Conservation (phyloP, 2,329 filamentous ascomycete species). For the Aspergillus fischeri region DNA sequence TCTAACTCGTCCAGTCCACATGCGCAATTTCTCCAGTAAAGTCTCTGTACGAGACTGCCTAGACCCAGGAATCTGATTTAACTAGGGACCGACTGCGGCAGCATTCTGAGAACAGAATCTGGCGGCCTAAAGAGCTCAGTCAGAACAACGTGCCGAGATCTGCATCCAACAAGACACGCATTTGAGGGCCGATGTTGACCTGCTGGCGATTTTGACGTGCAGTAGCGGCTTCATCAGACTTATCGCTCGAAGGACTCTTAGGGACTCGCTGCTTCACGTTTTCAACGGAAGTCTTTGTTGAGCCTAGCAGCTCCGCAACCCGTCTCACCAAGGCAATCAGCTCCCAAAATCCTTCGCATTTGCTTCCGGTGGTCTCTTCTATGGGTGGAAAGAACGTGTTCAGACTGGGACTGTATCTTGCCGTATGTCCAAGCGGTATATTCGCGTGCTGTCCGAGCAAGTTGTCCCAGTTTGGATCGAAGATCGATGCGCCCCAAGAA, state of each 20-base stretch:
- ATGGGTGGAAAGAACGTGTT: slow-evolving; percentile 34
- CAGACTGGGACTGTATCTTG: slow-evolving; percentile 28
- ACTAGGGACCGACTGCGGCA: neutral
- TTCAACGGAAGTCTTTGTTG: slow-evolving; percentile 9
- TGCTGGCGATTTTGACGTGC: neutral
- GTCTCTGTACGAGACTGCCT: slow-evolving; percentile 65
- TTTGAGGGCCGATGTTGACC: neutral
- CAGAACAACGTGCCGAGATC: slow-evolving; percentile 30
- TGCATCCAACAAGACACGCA: slow-evolving; percentile 14
- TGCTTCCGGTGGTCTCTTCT: slow-evolving; percentile 11
- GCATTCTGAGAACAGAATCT: slow-evolving; percentile 58
- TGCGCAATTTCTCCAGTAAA: slow-evolving; percentile 67
- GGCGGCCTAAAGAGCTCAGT: neutral
- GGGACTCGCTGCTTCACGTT: neutral
- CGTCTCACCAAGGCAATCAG: slow-evolving; percentile 34
- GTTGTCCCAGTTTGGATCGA: slow-evolving; percentile 40
- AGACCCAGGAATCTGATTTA: slow-evolving; percentile 6
- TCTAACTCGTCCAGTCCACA: slow-evolving; percentile 74
- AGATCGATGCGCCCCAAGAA: slow-evolving; percentile 37
- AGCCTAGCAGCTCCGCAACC: slow-evolving; percentile 30
- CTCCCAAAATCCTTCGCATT: slow-evolving; percentile 30
- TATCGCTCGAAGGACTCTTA: neutral
- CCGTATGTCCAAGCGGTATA: slow-evolving; percentile 30
- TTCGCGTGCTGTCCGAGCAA: slow-evolving; percentile 35
- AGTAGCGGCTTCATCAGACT: neutral